Evolutionary conservation across 768 basidiomycete genomes (phyloP).

Genomic region (Megacollybia marginata): DNA sequence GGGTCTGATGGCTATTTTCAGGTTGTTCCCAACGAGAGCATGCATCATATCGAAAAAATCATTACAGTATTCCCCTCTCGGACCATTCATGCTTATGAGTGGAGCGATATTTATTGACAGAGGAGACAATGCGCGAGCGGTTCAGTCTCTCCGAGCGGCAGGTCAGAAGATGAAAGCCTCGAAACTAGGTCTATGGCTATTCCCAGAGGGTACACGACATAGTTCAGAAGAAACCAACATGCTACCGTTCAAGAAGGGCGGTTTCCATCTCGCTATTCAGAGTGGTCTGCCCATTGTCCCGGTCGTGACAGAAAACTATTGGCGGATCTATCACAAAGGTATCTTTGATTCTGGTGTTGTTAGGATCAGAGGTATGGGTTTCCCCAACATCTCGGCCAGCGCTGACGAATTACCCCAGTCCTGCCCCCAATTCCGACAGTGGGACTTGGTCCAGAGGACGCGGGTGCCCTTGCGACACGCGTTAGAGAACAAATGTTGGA

Average conservation of each 20-base stretch:
- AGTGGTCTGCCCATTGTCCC: constrained; percentile 88
- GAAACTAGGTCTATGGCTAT: constrained; percentile 83
- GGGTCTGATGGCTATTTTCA: constrained; percentile 17
- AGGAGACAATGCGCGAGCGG: constrained; percentile 66
- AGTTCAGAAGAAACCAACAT: constrained; percentile 56
- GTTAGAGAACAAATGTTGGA: constrained; percentile 78
- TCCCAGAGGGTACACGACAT: constrained; percentile 92
- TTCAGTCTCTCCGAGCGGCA: constrained; percentile 69
- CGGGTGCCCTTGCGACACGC: constrained; percentile 52
- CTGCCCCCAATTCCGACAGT: constrained; percentile 82
- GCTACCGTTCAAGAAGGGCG: constrained; percentile 94
- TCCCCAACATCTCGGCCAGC: constrained; percentile 1
- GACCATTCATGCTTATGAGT: constrained; percentile 84
- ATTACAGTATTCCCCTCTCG: constrained; percentile 79
- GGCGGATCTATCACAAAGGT: constrained; percentile 73
- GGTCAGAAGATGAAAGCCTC: constrained; percentile 69
- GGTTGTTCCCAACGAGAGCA: constrained; percentile 75
- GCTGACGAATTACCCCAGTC: constrained; percentile 38
- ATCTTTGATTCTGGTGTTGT: constrained; percentile 71
- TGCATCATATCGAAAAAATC: constrained; percentile 93
- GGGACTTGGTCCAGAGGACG: constrained; percentile 65
- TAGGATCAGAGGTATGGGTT: constrained; percentile 67
- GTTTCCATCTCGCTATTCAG: constrained; percentile 92
- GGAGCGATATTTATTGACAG: constrained; percentile 92
- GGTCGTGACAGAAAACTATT: constrained; percentile 91